Evolutionary conservation across 331 rosid genomes (phyloP), one percentile per base, ranked within the genome.

Genomic region (Pyracantha coccinea): DNA sequence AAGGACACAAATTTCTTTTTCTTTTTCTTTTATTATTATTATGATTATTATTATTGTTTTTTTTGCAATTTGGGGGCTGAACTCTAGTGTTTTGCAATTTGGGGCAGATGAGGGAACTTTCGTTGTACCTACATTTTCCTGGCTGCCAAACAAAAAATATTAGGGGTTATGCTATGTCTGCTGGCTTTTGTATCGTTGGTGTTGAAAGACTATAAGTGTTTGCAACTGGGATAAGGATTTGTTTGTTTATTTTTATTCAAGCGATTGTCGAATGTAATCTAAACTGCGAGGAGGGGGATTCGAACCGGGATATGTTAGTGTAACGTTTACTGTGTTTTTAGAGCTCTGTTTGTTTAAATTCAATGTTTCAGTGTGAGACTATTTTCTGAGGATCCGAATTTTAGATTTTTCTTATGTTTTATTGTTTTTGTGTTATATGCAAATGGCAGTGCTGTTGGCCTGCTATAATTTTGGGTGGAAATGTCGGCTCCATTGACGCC

Each of bases 401-500:
- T 50, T 50, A 17, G 20, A 50, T 17, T 50, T 8, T 50, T 50
- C 57, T 41, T n/a, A 35, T 33, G 9, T 58, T 25, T 25, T 73
- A 3, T 47, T 50, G 29, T 50, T 27, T 14, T 75, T 2, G 23
- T 14, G 15, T n/a, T 65, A 25, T 50, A 20, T 80, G 38, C 21
- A 7, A 69, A 65, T 17, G 83, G 53, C 55, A 66, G 64, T 41
- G 54, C 41, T 70, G 14, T 67, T 75, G 80, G 80, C 67, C 60
- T 55, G 73, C 57, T 24, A 55, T 73, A 38, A 77, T 73, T 74
- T 81, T 8, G 55, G 25, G n/a, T 28, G 71, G 82, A 77, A 79
- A 86, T 85, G 92, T 78, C 79, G 75, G 85, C 82, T 85, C 52
- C 85, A 80, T 77, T 86, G 89, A 75, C 92, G 11, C 90, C 96